Evolutionary conservation across 345 rosid genomes (phyloP).

Genomic region (Trapa bicornis): DNA sequence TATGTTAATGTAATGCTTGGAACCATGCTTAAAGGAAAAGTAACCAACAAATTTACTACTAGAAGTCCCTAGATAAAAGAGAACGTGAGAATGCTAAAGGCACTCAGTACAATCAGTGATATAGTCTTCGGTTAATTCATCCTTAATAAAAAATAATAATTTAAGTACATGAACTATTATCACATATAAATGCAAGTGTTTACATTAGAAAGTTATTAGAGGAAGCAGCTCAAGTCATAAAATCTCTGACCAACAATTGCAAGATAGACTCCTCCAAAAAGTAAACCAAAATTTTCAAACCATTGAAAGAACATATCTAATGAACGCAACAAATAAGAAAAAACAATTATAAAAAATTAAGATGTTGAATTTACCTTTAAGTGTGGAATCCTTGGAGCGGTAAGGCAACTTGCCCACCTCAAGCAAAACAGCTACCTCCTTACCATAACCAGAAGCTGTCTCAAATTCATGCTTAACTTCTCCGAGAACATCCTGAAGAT

Average conservation of each 20-base stretch:
- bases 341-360: neutral
- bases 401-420: constrained; percentile 86
- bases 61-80: neutral
- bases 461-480: constrained; percentile 83
- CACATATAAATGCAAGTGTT: neutral
- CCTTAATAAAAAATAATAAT: no score
- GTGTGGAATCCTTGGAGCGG: constrained; percentile 36
- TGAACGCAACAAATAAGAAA: neutral
- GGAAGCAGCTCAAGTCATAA: neutral
- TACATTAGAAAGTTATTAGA: no score
- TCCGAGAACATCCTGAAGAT: constrained; percentile 66
- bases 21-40: no score
- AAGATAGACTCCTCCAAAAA: neutral
- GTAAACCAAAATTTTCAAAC: neutral
- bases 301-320: neutral
- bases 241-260: neutral
- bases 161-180: neutral
- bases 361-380: constrained; percentile 38
- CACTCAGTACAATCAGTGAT: no score
- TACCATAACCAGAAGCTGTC: constrained; percentile 63
- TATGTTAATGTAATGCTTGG: neutral
- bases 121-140: no score
- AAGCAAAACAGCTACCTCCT: constrained; percentile 79
- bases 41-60: neutral
- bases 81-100: no score